Evolutionary conservation across 169 alveolate species (phyloP).

Genomic region (Babesia caballi): DNA sequence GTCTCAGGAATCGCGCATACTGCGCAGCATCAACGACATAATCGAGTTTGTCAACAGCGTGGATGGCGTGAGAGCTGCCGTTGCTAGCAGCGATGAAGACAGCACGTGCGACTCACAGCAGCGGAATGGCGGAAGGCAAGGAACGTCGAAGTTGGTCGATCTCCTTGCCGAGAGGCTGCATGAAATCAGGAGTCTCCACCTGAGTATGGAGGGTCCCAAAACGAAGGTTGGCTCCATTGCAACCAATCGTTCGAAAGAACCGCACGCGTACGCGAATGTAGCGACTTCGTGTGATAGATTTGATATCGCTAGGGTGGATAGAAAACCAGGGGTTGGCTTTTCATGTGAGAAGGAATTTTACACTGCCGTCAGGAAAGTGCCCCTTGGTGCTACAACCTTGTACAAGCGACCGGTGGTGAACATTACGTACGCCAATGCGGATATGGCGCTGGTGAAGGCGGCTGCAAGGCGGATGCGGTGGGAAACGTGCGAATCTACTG

Average conservation of each 20-base stretch:
- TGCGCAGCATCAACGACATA: slow-evolving; percentile 13
- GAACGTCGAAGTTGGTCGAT: neutral
- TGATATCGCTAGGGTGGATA: too few relatives aligned
- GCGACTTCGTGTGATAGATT: too few relatives aligned
- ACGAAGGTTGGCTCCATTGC: too few relatives aligned
- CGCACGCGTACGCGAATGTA: too few relatives aligned
- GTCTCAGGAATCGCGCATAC: neutral
- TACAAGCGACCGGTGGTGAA: slow-evolving; percentile 42
- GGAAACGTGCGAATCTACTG: slow-evolving; percentile 15
- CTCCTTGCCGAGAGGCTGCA: slow-evolving; percentile 1
- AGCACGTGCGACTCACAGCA: slow-evolving; percentile 9
- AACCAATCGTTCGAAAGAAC: too few relatives aligned
- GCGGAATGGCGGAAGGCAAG: neutral
- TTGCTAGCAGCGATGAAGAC: neutral
- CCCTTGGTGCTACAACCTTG: neutral
- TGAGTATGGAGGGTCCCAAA: neutral
- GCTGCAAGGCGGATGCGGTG: slow-evolving; percentile 49
- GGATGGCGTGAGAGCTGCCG: neutral
- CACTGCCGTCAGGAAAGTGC: neutral
- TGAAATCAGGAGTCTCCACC: neutral
- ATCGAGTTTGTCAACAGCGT: neutral
- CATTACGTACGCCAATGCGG: slow-evolving; percentile 33
- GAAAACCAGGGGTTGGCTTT: too few relatives aligned
- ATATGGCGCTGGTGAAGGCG: slow-evolving; percentile 17
- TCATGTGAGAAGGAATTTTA: neutral